Conservation (phyloP, 83 land plant genomes). For the Picea abies region DNA sequence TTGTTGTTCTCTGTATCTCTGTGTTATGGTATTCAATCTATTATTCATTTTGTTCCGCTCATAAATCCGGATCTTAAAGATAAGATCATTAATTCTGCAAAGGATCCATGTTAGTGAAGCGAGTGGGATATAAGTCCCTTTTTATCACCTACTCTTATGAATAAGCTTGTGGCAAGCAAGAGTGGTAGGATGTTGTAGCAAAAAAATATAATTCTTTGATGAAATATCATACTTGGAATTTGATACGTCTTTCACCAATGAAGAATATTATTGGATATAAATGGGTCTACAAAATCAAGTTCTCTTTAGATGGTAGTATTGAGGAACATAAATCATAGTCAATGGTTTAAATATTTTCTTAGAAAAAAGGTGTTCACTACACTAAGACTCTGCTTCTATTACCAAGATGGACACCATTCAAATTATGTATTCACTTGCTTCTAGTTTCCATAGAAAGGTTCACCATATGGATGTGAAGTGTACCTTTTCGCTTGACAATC, state of each 20-base stretch:
- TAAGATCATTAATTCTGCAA: no score
- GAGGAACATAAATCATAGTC: conserved; percentile 13
- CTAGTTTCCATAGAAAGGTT: neutral
- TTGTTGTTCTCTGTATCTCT: no score
- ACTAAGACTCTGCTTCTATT: neutral
- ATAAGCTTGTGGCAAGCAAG: neutral
- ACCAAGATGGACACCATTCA: neutral
- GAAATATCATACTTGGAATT: neutral
- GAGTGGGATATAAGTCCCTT: no score
- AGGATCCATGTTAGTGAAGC: no score
- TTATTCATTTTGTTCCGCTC: no score
- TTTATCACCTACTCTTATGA: neutral
- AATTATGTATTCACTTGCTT: neutral
- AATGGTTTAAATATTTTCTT: conserved; percentile 8
- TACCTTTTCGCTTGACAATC: conserved; percentile 6
- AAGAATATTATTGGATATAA: no score
- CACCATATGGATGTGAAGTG: conserved; percentile 18
- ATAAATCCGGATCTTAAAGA: no score
- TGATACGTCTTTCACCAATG: no score
- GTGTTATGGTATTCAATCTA: no score
- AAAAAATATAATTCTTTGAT: neutral
- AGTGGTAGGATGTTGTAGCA: neutral
- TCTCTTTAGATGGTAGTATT: neutral
- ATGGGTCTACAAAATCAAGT: conserved; percentile 17
- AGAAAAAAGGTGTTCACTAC: conserved; percentile 7